Percentiles rank a stretch among this genome's conserved stretches.
These are phyloP conservation scores for Calonectria fujianensis DNA, from an alignment of 2,329 filamentous ascomycete genomes.

Conservation along the genomic window DNA sequence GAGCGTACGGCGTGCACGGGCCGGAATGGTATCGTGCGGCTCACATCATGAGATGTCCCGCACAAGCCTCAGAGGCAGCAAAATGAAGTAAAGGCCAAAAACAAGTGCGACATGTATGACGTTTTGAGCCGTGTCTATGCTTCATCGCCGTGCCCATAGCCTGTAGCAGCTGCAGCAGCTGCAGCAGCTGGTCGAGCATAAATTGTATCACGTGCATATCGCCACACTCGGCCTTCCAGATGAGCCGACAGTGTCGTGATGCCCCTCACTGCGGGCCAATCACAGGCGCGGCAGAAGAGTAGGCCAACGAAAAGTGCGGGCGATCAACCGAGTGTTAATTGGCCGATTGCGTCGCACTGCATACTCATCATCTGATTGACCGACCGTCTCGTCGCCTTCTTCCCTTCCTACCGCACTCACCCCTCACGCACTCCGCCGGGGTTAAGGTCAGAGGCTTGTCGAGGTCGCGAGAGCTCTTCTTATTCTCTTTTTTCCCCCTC, in stretches of 20 bases:
- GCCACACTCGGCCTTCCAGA: constrained; percentile 46
- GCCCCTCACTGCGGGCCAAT: constrained; percentile 60
- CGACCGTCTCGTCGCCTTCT: constrained; percentile 49
- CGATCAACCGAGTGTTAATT: constrained; percentile 51
- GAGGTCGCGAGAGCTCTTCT: constrained; percentile 53
- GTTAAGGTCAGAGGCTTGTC: constrained; percentile 50
- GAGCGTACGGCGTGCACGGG: constrained; percentile 11
- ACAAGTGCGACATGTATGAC: constrained; percentile 24
- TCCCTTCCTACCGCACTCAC: constrained; percentile 42
- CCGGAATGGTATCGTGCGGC: background rate
- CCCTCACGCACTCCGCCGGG: constrained; percentile 32
- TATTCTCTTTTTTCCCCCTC: constrained; percentile 30
- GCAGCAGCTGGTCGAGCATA: constrained; percentile 38
- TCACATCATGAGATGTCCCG: constrained; percentile 8
- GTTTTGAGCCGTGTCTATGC: background rate
- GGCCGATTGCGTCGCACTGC: constrained; percentile 44
- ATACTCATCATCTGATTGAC: constrained; percentile 51
- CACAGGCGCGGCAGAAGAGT: constrained; percentile 42
- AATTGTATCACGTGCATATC: constrained; percentile 52
- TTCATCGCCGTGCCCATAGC: background rate
- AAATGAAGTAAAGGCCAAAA: background rate
- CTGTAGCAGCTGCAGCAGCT: constrained; percentile 24
- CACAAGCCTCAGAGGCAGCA: constrained; percentile 5
- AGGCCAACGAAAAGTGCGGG: constrained; percentile 44
- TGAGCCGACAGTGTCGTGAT: constrained; percentile 47